Conservation (phyloP, 768 basidiomycete species). For the Mycena epipterygia region DNA sequence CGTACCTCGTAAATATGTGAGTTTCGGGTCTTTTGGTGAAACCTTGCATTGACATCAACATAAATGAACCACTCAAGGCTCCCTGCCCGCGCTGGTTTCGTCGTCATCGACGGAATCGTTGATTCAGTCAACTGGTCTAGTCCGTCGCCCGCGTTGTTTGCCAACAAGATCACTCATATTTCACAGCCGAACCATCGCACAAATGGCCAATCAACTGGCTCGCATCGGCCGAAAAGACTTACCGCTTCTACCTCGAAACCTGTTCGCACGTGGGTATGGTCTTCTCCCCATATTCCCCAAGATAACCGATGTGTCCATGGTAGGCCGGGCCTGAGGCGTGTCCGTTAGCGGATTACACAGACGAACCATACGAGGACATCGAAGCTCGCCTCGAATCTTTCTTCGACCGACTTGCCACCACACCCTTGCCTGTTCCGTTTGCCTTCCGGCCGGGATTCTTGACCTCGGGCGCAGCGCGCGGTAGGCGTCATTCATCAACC, state of each 20-base stretch:
- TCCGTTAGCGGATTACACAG: conserved; percentile 28
- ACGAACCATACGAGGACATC: conserved; percentile 28
- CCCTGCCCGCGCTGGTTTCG: conserved; percentile 37
- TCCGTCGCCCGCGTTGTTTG: conserved; percentile 1
- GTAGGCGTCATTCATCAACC: not conserved
- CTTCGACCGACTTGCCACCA: conserved; percentile 32
- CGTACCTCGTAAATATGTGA: conserved; percentile 43
- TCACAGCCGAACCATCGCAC: conserved; percentile 40
- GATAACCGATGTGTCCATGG: not conserved
- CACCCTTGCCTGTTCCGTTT: conserved; percentile 33
- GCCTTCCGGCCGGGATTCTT: conserved; percentile 33
- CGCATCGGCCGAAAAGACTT: conserved; percentile 38
- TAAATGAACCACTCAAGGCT: conserved; percentile 27
- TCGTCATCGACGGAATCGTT: conserved; percentile 40
- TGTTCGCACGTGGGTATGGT: conserved; percentile 21
- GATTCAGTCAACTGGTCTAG: conserved; percentile 41
- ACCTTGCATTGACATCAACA: not conserved
- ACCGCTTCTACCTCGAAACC: conserved; percentile 37
- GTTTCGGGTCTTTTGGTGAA: not conserved
- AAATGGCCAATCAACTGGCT: conserved; percentile 42
- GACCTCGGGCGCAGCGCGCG: conserved; percentile 41
- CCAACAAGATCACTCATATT: not conserved
- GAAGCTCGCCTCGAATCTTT: conserved; percentile 34
- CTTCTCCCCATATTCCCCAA: not conserved
- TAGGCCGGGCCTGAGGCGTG: conserved; percentile 38